Conservation (phyloP, 2,329 filamentous ascomycete species). For the Diaporthe batatas region DNA sequence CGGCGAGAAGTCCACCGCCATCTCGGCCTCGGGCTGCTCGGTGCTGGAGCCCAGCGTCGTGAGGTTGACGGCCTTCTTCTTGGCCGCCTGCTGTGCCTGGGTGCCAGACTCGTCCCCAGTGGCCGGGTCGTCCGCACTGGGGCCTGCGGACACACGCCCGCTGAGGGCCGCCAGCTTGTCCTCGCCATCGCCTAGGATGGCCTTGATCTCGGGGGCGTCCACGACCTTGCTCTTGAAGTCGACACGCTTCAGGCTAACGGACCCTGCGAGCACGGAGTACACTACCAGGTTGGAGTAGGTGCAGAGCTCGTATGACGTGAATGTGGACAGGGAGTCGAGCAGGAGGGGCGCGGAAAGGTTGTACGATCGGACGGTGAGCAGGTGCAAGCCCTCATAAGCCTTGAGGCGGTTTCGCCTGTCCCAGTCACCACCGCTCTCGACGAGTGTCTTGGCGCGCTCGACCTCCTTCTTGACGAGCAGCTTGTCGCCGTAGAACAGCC, state of each 20-base stretch:
- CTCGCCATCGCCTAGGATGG: constrained; percentile 90
- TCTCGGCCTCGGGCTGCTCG: constrained; percentile 83
- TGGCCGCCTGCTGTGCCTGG: constrained; percentile 63
- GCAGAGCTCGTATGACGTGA: constrained; percentile 98
- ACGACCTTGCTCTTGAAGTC: constrained; percentile 99
- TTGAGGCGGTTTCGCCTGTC: constrained; percentile 98
- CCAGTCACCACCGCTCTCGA: constrained; percentile 98
- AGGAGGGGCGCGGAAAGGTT: constrained; percentile 90
- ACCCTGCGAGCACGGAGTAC: constrained; percentile 95
- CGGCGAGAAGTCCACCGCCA: constrained; percentile 88
- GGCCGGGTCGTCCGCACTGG: constrained; percentile 84
- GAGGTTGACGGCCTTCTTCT: constrained; percentile 85
- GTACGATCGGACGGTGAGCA: constrained; percentile 93
- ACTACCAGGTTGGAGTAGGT: constrained; percentile 95
- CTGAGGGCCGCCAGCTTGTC: constrained; percentile 88
- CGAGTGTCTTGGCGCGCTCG: constrained; percentile 87
- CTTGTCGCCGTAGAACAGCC: constrained; percentile 96
- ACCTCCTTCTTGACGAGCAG: constrained; percentile 92
- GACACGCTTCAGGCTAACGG: constrained; percentile 92
- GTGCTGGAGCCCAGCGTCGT: constrained; percentile 80
- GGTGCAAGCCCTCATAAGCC: constrained; percentile 95
- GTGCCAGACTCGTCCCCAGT: constrained; percentile 70
- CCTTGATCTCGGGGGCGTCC: constrained; percentile 97
- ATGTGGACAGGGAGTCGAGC: constrained; percentile 96
- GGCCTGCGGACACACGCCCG: constrained; percentile 84